phyloP scores from a whole-genome alignment of 352 stramenopile genomes.

The Aphanomyces invadans region DNA sequence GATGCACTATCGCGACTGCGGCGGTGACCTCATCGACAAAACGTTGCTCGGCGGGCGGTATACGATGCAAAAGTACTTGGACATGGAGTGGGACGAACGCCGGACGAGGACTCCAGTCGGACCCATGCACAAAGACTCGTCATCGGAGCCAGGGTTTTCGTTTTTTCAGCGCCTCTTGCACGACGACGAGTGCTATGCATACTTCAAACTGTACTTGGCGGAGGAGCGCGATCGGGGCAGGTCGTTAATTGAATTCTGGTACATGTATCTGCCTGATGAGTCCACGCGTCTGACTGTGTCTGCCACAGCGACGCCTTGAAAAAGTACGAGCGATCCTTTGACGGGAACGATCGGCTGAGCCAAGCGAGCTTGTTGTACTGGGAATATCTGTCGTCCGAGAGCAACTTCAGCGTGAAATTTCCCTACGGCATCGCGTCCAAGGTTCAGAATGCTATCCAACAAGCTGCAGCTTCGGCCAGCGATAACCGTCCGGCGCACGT shows the following conservation, averaged over 20 bases:
- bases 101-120: background rate
- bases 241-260: conserved; percentile 25
- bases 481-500: conserved; percentile 20
- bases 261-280: too few species aligned
- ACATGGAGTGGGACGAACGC: conserved; percentile 39
- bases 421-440: conserved; percentile 39
- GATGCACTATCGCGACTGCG: conserved; percentile 80
- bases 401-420: conserved; percentile 52
- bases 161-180: conserved; percentile 84
- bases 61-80: conserved; percentile 62
- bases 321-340: conserved; percentile 64
- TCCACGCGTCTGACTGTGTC: too few species aligned
- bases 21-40: conserved; percentile 79
- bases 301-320: conserved; percentile 73
- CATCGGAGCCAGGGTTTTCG: conserved; percentile 60
- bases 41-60: conserved; percentile 75
- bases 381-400: conserved; percentile 68
- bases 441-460: conserved; percentile 61
- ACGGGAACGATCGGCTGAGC: conserved; percentile 58
- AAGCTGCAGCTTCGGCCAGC: conserved; percentile 33
- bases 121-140: conserved; percentile 55
- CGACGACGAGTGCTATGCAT: conserved; percentile 81
- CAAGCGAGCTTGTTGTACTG: conserved; percentile 77
- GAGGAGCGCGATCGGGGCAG: conserved; percentile 48
- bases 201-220: conserved; percentile 62